Conservation (phyloP, 495 filamentous ascomycete species). For the Xylaria nigripes region DNA sequence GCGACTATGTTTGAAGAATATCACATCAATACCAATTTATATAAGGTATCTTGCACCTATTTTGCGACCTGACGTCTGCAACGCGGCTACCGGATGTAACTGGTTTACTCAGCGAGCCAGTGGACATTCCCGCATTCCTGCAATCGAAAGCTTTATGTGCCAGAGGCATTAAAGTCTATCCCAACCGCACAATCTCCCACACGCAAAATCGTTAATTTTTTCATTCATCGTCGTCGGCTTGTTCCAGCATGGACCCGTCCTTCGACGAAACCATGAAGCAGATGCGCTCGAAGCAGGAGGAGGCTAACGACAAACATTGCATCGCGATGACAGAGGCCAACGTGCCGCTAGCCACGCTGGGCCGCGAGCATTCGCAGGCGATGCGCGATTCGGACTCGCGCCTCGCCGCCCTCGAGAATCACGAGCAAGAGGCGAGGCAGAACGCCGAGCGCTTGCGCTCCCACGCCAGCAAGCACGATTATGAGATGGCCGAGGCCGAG, state of each 20-base stretch:
- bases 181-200: too few relatives aligned
- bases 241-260: conserved; percentile 2
- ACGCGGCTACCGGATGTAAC: too few relatives aligned
- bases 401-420: not conserved
- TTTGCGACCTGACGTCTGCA: too few relatives aligned
- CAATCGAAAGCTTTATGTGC: too few relatives aligned
- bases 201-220: too few relatives aligned
- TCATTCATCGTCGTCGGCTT: too few relatives aligned
- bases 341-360: conserved; percentile 8
- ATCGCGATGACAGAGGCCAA: conserved; percentile 10
- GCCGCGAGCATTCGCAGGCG: conserved; percentile 2
- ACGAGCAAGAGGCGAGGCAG: not conserved
- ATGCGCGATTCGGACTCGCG: not conserved
- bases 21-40: too few relatives aligned
- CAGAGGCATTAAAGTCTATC: too few relatives aligned
- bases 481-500: conserved; percentile 9
- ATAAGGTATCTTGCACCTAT: too few relatives aligned
- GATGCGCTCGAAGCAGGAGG: conserved; percentile 1
- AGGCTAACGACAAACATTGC: conserved; percentile 10
- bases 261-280: conserved; percentile 9
- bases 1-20: too few relatives aligned
- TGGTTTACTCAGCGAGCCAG: too few relatives aligned
- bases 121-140: too few relatives aligned
- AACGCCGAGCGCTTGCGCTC: conserved; percentile 2
- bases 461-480: not conserved